phyloP scores from a whole-genome alignment of 2,329 filamentous ascomycete genomes.

The Sporothrix curviconia region DNA sequence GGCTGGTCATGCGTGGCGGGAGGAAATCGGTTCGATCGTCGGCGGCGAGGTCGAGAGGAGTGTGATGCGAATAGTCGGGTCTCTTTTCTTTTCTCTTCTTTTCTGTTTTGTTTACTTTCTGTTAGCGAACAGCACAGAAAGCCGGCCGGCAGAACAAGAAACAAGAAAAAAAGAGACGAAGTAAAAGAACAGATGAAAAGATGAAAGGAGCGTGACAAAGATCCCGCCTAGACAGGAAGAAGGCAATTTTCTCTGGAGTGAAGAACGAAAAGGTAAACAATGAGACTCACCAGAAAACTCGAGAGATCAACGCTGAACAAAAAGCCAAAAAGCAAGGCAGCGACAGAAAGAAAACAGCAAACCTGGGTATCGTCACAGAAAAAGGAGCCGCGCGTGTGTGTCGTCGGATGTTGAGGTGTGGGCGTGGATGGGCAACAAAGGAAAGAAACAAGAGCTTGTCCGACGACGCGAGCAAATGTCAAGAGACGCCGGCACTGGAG shows the following conservation, averaged over 20 bases:
- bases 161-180: background rate
- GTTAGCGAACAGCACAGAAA: background rate
- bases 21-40: background rate
- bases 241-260: too few species aligned
- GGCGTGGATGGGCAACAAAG: background rate
- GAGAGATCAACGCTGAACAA: background rate
- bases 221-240: too few species aligned
- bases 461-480: slow-evolving; percentile 1
- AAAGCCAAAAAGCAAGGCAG: slow-evolving; percentile 8
- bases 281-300: slow-evolving; percentile 6
- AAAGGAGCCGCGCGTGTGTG: background rate
- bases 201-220: too few species aligned
- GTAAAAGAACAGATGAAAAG: background rate
- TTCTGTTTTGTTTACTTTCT: slow-evolving; percentile 3
- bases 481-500: background rate
- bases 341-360: slow-evolving; percentile 2
- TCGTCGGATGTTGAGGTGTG: slow-evolving; percentile 4
- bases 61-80: background rate
- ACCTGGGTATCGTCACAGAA: background rate
- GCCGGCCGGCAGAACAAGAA: background rate
- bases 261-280: background rate
- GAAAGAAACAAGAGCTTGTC: background rate
- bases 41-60: background rate
- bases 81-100: background rate
- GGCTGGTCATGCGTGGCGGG: slow-evolving; percentile 1